phyloP scores from a whole-genome alignment of 2,329 filamentous ascomycete genomes.

The Colletotrichum sublineola region DNA sequence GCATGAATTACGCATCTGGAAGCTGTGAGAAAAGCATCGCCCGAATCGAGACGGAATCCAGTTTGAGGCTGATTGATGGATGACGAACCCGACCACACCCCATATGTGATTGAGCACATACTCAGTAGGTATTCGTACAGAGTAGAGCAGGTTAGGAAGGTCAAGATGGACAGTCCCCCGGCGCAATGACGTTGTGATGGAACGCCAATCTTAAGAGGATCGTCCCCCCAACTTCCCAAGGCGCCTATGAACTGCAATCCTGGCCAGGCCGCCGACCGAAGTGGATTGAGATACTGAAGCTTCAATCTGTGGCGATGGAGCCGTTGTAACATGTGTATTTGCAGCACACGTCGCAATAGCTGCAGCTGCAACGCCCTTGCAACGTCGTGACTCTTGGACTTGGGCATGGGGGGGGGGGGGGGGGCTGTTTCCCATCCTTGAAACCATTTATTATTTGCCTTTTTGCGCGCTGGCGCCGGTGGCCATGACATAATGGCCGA shows the following conservation, averaged over 20 bases:
- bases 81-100: constrained; percentile 23
- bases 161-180: constrained; percentile 18
- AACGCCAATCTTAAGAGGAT: constrained; percentile 38
- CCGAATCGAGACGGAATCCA: constrained; percentile 2
- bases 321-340: constrained; percentile 11
- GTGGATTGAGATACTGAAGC: constrained; percentile 2
- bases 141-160: constrained; percentile 6
- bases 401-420: constrained; percentile 3
- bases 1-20: constrained; percentile 3
- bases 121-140: neutral
- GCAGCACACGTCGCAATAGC: constrained; percentile 11
- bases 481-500: constrained; percentile 35
- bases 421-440: constrained; percentile 5
- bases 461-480: constrained; percentile 13
- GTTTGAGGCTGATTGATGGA: constrained; percentile 21
- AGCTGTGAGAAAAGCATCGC: constrained; percentile 1
- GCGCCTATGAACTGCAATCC: constrained; percentile 24
- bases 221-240: constrained; percentile 12
- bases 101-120: neutral
- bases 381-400: constrained; percentile 29
- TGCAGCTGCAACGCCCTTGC: constrained; percentile 16
- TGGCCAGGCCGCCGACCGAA: constrained; percentile 20
- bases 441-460: constrained; percentile 7
- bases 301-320: constrained; percentile 12
- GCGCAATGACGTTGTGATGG: constrained; percentile 38